Base-by-base conservation (phyloP, 176 grass and related monocot species). In the Carex pumila region DNA sequence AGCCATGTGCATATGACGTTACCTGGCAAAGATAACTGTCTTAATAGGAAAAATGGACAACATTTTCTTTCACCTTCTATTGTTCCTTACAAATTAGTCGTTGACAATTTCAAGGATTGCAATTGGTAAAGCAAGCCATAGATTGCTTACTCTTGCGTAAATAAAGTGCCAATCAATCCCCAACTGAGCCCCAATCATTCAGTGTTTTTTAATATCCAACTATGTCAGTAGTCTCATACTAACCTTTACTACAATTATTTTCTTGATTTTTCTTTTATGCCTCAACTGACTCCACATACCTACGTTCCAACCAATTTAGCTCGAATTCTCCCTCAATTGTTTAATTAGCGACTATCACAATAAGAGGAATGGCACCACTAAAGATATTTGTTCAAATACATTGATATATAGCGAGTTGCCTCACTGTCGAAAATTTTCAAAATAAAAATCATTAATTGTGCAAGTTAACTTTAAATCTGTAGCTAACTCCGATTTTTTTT, bases 1-100 rank as follows among this genome's bases (percentile, higher is more conserved):
- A 81, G 82, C 92, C 96, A 85, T 95, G 96, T 85, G 92, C 89
- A 85, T 99, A 99, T 86, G 96, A 92, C 83, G 92, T 98, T 75
- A 98, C 95, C 95, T 98, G 92, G 83, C 37, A 81, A 65, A 49
- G 31, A 21, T 57, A 57, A 32, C 32, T 64, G 18, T 49, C 34
- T 81, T 47, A 78, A 56, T 78, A 57, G 14, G 50, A 34, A 55
- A 36, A 65, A 81, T 22, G 17, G 30, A 22, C 14, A 34, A 36
- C 19, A 21, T 14, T 18, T 22, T 36, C 10, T 65, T 47, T 47
- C 18, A 6, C 10, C 6, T 22, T 21, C 19, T 61, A 63, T 81
- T n/a, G 12, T 64, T 36, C n/a, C 2, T 61, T 49, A 30, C 39
- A 21, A 62, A 81, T 25, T 17, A 78, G 54, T 56, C 54, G 18